A percentile compares a stretch with the other conserved stretches of the same genome.
Conservation (phyloP, 106 monocot genomes). For the Alisma plantagoaquatica region DNA sequence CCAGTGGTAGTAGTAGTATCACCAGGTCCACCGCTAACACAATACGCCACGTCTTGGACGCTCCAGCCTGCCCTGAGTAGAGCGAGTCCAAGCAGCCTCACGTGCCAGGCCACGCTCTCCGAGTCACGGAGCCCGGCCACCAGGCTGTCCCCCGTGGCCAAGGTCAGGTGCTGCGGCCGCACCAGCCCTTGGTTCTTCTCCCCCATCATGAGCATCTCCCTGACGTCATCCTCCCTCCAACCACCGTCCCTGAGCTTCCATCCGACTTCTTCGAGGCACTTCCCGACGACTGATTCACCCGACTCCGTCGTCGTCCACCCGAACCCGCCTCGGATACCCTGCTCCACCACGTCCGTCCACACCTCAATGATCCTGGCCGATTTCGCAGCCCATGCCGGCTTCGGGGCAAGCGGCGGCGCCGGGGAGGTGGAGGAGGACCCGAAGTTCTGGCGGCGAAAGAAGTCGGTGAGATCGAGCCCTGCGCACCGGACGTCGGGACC, state of each 20-base stretch:
- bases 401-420: not conserved
- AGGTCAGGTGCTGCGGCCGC: too few relatives aligned
- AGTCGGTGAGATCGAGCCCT: conserved; percentile 32
- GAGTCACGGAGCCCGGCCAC: too few relatives aligned
- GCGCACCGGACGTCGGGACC: conserved; percentile 13
- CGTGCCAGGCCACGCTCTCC: conserved; percentile 27
- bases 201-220: conserved; percentile 30
- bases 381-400: conserved; percentile 24
- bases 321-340: conserved; percentile 11
- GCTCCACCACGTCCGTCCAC: conserved; percentile 23
- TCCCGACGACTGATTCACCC: too few relatives aligned
- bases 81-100: conserved; percentile 22
- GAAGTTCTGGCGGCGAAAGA: conserved; percentile 22
- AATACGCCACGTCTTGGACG: conserved; percentile 38
- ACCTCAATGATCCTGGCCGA: conserved; percentile 24
- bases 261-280: conserved; percentile 11
- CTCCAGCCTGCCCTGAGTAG: conserved; percentile 50
- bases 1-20: too few relatives aligned
- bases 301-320: not conserved
- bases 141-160: too few relatives aligned
- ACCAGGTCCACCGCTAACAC: too few relatives aligned
- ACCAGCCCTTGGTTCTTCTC: too few relatives aligned
- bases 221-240: conserved; percentile 47
- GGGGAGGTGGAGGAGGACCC: not conserved
- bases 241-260: conserved; percentile 30